A percentile compares a stretch with the other conserved stretches of the same genome.
Evolutionary conservation across 164 flowering plant species (phyloP).

Genomic region (Magnolia kwangsiensis): DNA sequence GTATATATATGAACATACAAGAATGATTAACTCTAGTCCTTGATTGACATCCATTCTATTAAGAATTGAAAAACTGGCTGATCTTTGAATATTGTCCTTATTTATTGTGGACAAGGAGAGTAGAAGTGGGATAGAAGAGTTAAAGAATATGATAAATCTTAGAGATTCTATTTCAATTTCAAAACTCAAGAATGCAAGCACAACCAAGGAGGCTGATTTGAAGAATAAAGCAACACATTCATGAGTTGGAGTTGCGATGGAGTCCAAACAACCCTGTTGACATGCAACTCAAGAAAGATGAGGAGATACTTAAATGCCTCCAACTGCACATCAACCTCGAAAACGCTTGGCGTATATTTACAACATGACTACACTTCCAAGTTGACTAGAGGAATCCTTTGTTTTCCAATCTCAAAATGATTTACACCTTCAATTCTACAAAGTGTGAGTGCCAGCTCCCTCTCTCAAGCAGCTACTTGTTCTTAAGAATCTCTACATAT

Average conservation of each 20-base stretch:
- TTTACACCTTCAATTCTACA: neutral
- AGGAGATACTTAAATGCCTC: neutral
- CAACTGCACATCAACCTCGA: conserved; percentile 4
- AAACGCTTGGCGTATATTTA: neutral
- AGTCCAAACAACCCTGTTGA: neutral
- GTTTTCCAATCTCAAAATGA: neutral
- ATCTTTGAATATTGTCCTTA: neutral
- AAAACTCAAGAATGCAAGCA: neutral
- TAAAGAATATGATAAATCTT: conserved; percentile 2
- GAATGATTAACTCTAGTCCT: neutral
- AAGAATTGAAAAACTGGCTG: neutral
- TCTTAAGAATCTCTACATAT: no score
- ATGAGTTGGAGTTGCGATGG: neutral
- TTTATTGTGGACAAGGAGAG: neutral
- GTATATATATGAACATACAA: neutral
- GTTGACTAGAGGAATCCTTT: neutral
- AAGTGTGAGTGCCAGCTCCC: neutral
- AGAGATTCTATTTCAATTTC: neutral
- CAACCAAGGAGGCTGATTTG: neutral
- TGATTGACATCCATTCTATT: neutral
- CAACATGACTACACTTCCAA: neutral
- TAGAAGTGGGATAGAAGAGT: neutral
- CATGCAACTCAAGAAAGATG: neutral
- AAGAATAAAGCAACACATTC: neutral
- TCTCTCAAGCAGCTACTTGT: neutral